Evolutionary conservation across 257 asterid species (phyloP).

Genomic region (Jaltomata sinuosa): DNA sequence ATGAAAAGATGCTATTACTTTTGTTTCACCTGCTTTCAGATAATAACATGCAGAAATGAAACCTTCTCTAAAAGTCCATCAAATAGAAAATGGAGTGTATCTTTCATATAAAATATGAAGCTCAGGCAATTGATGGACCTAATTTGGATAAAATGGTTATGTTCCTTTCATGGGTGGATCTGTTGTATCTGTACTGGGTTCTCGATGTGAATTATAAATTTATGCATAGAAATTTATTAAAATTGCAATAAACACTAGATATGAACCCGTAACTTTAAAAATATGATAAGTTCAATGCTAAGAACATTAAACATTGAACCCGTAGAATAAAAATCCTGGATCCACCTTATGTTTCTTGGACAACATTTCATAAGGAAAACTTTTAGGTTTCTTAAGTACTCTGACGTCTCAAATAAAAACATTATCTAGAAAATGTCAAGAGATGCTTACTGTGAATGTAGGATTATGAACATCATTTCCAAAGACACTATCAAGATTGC

Average conservation of each 20-base stretch:
- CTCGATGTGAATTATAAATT: no score
- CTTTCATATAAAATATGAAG: neutral
- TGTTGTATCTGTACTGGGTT: no score
- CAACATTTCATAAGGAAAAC: neutral
- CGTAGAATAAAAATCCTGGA: neutral
- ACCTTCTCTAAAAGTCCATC: neutral
- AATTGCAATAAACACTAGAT: no score
- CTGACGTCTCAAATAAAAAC: neutral
- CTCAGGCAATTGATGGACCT: neutral
- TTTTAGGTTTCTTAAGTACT: neutral
- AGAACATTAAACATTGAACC: neutral
- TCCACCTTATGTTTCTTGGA: neutral
- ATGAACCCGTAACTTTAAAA: no score
- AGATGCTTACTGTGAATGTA: conserved; percentile 60
- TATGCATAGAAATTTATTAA: no score
- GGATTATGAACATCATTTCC: conserved; percentile 80
- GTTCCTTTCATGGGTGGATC: neutral
- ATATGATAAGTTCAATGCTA: neutral
- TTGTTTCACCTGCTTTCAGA: neutral
- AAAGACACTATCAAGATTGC: conserved; percentile 75
- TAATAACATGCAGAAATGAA: neutral
- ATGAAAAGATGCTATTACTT: neutral
- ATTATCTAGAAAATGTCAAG: neutral
- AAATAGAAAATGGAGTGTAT: neutral
- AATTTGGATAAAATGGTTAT: neutral